Base-by-base conservation (phyloP, 192 early-diverging fungal genomes). In the Dimargaris xerosporica region DNA sequence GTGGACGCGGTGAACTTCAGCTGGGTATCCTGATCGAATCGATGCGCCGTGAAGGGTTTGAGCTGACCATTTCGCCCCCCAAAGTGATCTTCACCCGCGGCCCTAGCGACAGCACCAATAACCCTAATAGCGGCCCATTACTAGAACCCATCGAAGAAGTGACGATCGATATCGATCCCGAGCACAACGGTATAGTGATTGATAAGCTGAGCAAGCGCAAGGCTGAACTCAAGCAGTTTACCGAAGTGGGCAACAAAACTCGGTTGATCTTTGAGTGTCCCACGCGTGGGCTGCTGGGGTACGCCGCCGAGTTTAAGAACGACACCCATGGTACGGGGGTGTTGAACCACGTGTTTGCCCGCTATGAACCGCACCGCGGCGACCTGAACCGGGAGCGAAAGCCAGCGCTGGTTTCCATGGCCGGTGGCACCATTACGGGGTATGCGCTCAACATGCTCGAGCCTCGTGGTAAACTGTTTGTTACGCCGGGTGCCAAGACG, bases 21-120 rank as follows among this genome's bases (percentile, higher is more conserved):
- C 79, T 91, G 54, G 87, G 86, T 25, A 86, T 91, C 11, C 73
- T 91, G 44, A 89, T 89, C 58, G 89, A 91, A 77, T 88, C 89
- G 10, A 91, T 91, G 89, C 79, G 89, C 31, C 82, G 89, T 26
- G 89, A 91, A 72, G 89, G 89, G 25, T 91, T 88, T 66, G 89
- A 91, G 71, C 73, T 91, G 29, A 85, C 83, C 34, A 83, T 91
- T 9, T 85, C 85, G 1, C 84, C 89, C 10, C 89, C 89, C 29
- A 78, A 81, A n/a, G 89, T 91, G 44, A 78, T 91, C 54, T 86
- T 78, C 73, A 89, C 84, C 71, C 72, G 73, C 42, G n/a, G n/a
- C n/a, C n/a, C n/a, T n/a, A n/a, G n/a, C n/a, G n/a, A n/a, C n/a
- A n/a, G n/a, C n/a, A n/a, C n/a, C n/a, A n/a, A n/a, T n/a, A 75